Base-by-base conservation (phyloP, 192 early-diverging fungal species). In the Gaertneriomyces sp. region DNA sequence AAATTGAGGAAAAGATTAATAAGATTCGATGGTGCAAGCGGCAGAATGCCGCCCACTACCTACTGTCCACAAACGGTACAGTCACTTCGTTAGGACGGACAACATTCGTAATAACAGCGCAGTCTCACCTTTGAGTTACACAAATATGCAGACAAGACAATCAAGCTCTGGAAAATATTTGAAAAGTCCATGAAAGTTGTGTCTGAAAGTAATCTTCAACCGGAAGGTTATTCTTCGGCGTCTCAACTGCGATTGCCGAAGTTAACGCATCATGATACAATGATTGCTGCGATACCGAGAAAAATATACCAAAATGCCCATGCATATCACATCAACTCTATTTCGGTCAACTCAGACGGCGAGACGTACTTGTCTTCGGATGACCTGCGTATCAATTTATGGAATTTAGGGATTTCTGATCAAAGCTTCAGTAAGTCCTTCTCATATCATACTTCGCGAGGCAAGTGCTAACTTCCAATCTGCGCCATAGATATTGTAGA, bases 1-100 rank as follows among this genome's bases (percentile, higher is more conserved):
- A 98, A 77, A 98, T 98, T 61, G 96, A 98, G 74, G 96, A 98
- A 72, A 98, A 98, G 73, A 97, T 98, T 79, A 98, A 98, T 82
- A 94, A 97, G 74, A 98, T 98, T 76, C 87, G 95, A 76, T 98
- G 96, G 96, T 94, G 93, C 83, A 90, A 89, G 73, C 85, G 91
- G 44, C 93, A 95, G 78, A 97, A 97, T 78, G 86, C 93, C 47
- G 91, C 94, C 12, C 95, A 95, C 72, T 98, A 94, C 76, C 79
- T 98, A 75, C 82, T 98, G 53, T 96, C 96, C 5, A 98, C 96
- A 45, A 98, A 98, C 76, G 91, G 91, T 92, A 76, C 45, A 20
- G n/a, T 38, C 54, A 4, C n/a, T 43, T 5, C 14, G 14, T 7
- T 5, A 20, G 14, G 5, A 4, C 33, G 33, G 17, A 0, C 39